These are phyloP conservation scores for Mycena epipterygia DNA, from an alignment of 768 basidiomycete species.

Conservation along the genomic window DNA sequence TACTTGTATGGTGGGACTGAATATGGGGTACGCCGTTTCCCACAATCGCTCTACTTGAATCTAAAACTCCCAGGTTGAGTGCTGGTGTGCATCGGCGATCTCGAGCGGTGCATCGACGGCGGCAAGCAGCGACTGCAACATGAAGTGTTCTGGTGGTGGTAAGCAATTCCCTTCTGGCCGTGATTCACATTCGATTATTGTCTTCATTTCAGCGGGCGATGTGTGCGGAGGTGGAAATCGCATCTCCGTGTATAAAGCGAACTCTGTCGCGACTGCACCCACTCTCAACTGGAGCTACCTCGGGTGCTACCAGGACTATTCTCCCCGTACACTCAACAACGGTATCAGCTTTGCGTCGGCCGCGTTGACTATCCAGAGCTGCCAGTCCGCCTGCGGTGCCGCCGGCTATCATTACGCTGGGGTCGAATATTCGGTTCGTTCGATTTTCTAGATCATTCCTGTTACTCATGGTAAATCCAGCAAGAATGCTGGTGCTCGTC, in stretches of 20 bases:
- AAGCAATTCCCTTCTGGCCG: neutral
- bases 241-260: slow-evolving; percentile 37
- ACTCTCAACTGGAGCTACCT: slow-evolving; percentile 32
- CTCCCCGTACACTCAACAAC: slow-evolving; percentile 39
- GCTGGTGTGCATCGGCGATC: slow-evolving; percentile 2
- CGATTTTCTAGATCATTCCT: neutral
- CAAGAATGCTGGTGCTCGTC: slow-evolving; percentile 17
- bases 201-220: slow-evolving; percentile 42
- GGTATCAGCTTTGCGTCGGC: slow-evolving; percentile 32
- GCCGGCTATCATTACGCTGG: slow-evolving; percentile 47
- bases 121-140: neutral
- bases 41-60: neutral
- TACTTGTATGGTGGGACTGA: slow-evolving; percentile 48
- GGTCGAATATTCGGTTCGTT: slow-evolving; percentile 44
- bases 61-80: neutral
- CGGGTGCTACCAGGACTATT: slow-evolving; percentile 38
- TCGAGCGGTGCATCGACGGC: neutral
- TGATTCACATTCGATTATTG: no score
- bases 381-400: slow-evolving; percentile 43
- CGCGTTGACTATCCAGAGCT: slow-evolving; percentile 45
- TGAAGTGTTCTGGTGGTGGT: neutral
- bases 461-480: neutral
- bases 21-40: slow-evolving; percentile 8
- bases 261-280: neutral
- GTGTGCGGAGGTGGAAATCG: slow-evolving; percentile 48